Percentiles rank a stretch among this genome's conserved stretches.
Conservation (phyloP, 176 grass and related monocot species). For the Elaeis guineensis region DNA sequence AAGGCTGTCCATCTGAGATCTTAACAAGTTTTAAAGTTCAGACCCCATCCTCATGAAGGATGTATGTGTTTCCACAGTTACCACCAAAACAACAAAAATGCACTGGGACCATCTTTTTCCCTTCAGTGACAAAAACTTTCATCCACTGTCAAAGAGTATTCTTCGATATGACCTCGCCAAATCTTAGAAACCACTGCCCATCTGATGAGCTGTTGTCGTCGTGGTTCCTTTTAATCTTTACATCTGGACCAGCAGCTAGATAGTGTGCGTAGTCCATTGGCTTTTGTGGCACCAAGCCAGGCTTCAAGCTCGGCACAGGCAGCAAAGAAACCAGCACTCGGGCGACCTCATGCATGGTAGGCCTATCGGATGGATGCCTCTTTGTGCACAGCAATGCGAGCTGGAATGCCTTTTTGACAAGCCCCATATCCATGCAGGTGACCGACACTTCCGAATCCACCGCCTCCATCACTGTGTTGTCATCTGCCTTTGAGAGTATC, state of each 20-base stretch:
- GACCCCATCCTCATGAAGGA: no score
- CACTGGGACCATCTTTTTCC: not conserved
- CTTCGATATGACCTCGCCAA: slow-evolving; percentile 97
- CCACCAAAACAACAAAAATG: no score
- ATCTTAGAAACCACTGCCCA: slow-evolving; percentile 83
- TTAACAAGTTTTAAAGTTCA: no score
- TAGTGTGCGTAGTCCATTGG: slow-evolving; percentile 49
- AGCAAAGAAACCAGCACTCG: slow-evolving; percentile 77
- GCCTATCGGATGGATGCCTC: slow-evolving; percentile 66
- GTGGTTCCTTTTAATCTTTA: slow-evolving; percentile 28
- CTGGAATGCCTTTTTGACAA: slow-evolving; percentile 89
- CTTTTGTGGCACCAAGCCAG: slow-evolving; percentile 14
- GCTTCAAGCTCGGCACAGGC: slow-evolving; percentile 24
- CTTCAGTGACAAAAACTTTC: slow-evolving; percentile 4
- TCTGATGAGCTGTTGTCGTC: slow-evolving; percentile 65
- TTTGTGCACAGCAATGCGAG: slow-evolving; percentile 90
- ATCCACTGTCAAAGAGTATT: slow-evolving; percentile 43
- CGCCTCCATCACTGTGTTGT: slow-evolving; percentile 97
- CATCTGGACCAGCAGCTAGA: slow-evolving; percentile 34
- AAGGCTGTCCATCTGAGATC: no score
- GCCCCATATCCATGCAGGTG: slow-evolving; percentile 82
- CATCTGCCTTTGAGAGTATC: slow-evolving; percentile 96
- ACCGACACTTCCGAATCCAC: slow-evolving; percentile 93
- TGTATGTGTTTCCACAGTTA: no score
- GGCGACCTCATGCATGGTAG: slow-evolving; percentile 87